Evolutionary conservation across 31 red algal genomes (phyloP).

Genomic region (Endocladia muricata): DNA sequence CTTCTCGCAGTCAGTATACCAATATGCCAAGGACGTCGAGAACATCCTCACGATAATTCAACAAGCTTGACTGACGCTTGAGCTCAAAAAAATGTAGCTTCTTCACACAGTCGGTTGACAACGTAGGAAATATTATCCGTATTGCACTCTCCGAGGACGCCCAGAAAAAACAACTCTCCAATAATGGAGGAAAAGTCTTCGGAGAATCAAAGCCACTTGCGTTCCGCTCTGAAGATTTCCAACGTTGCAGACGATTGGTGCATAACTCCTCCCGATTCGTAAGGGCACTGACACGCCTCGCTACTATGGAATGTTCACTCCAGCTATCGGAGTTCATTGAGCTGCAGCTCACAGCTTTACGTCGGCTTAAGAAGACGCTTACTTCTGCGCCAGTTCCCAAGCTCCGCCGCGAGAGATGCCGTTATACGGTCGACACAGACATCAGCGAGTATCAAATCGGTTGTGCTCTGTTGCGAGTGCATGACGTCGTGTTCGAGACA

Average conservation of each 20-base stretch:
- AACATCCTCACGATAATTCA: slow-evolving; percentile 20
- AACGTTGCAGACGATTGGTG: slow-evolving; percentile 39
- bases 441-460: slow-evolving; percentile 27
- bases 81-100: slow-evolving; percentile 37
- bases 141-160: slow-evolving; percentile 9
- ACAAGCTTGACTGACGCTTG: slow-evolving; percentile 11
- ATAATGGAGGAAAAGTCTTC: slow-evolving; percentile 1
- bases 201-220: slow-evolving; percentile 12
- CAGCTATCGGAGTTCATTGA: neutral
- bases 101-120: slow-evolving; percentile 24
- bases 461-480: slow-evolving; percentile 18
- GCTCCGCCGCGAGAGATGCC: neutral
- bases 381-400: slow-evolving; percentile 1
- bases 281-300: neutral
- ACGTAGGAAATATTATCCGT: slow-evolving; percentile 24
- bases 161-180: slow-evolving; percentile 7
- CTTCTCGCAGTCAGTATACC: slow-evolving; percentile 19
- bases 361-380: neutral
- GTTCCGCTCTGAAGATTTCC: slow-evolving; percentile 18
- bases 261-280: slow-evolving; percentile 27
- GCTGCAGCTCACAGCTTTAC: slow-evolving; percentile 16
- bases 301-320: neutral
- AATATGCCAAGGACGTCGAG: slow-evolving; percentile 18
- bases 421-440: slow-evolving; percentile 40
- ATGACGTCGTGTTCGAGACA: slow-evolving; percentile 1